phyloP scores from a whole-genome alignment of 441 rosid species.

The Erodium chrysanthum region DNA sequence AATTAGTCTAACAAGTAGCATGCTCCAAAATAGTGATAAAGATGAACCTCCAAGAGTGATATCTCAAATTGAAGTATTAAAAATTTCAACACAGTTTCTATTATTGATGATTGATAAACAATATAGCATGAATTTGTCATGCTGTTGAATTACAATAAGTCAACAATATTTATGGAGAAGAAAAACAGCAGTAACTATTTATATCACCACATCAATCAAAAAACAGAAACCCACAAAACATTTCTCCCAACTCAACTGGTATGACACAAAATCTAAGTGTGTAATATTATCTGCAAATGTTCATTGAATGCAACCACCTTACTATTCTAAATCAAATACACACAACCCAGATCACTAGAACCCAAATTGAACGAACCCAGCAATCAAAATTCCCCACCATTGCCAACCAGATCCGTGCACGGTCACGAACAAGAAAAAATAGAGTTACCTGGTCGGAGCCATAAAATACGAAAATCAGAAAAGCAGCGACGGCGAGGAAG shows the following conservation, averaged over 20 bases:
- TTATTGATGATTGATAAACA: not conserved
- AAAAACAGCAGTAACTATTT: not conserved
- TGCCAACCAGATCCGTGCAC: not conserved
- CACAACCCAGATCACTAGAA: constrained; percentile 23
- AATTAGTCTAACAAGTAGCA: too few relatives aligned
- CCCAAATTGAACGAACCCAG: not conserved
- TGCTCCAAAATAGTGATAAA: too few relatives aligned
- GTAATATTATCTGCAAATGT: not conserved
- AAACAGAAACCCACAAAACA: not conserved
- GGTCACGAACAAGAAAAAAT: not conserved
- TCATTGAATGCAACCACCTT: not conserved
- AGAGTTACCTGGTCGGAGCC: constrained; percentile 33
- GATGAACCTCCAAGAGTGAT: not conserved
- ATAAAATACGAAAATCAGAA: constrained; percentile 45
- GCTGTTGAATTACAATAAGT: not conserved
- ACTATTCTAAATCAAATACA: not conserved
- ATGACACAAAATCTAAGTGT: not conserved
- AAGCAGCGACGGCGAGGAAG: constrained; percentile 30
- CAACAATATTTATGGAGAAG: too few relatives aligned
- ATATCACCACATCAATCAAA: not conserved
- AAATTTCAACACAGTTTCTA: too few relatives aligned
- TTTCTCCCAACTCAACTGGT: not conserved
- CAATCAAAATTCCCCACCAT: not conserved
- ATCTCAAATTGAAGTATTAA: not conserved
- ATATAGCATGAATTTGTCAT: not conserved